A percentile compares a stretch with the other conserved stretches of the same genome.
These are phyloP conservation scores for Stachybotrys elegans DNA, from an alignment of 2,329 filamentous ascomycete genomes.

Conservation along the genomic window DNA sequence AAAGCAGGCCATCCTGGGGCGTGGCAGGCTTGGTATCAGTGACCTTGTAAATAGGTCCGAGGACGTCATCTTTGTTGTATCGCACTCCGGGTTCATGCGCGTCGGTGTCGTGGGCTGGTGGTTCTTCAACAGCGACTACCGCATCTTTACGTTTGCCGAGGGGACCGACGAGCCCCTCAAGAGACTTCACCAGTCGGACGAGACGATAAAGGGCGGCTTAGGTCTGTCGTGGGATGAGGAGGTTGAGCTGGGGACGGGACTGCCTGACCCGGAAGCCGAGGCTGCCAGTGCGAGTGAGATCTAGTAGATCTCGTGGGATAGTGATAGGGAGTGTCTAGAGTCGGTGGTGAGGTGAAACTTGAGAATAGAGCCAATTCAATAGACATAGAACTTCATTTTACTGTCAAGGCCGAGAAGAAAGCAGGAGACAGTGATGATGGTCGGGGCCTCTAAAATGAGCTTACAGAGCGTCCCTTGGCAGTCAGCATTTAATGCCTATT, in stretches of 20 bases:
- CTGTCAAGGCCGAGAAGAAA: too few species aligned
- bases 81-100: conserved; percentile 60
- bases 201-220: conserved; percentile 27
- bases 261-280: conserved; percentile 27
- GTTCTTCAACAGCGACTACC: conserved; percentile 60
- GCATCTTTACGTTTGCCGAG: conserved; percentile 51
- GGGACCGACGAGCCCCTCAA: conserved; percentile 34
- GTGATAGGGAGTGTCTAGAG: not conserved
- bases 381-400: too few species aligned
- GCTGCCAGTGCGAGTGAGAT: too few species aligned
- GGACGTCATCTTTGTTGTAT: conserved; percentile 59
- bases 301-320: not conserved
- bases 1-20: conserved; percentile 44
- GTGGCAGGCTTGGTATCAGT: conserved; percentile 46
- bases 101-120: conserved; percentile 48
- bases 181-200: conserved; percentile 41
- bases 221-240: conserved; percentile 28
- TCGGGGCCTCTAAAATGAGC: too few species aligned
- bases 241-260: conserved; percentile 31
- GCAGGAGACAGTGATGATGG: too few species aligned
- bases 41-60: conserved; percentile 50
- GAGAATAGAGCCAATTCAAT: too few species aligned
- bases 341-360: too few species aligned
- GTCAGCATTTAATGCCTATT: too few species aligned
- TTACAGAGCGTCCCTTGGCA: too few species aligned